Conservation (phyloP, 202 grass and related monocot genomes). For the Saccharum hybrid region DNA sequence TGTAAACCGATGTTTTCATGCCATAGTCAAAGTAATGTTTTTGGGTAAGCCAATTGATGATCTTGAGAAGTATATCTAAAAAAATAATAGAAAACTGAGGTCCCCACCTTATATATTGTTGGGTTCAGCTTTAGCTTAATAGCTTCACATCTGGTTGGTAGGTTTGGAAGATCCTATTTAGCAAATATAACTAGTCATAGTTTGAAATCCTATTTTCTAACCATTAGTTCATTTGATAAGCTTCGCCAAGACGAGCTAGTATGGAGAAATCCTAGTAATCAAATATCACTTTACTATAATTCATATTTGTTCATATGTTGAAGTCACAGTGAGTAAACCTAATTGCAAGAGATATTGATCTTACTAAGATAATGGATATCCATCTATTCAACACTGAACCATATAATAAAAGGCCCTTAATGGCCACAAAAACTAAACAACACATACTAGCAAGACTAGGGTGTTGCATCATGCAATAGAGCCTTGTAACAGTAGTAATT, state of each 20-base stretch:
- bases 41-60: not conserved
- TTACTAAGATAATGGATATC: not conserved
- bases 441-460: not conserved
- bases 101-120: not conserved
- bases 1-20: conserved; percentile 33
- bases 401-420: not conserved
- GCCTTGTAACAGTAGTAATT: not conserved
- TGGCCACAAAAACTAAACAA: not conserved
- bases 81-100: not conserved
- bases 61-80: not conserved
- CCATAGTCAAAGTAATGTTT: not conserved
- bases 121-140: too few species aligned
- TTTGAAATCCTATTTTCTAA: not conserved
- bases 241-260: not conserved
- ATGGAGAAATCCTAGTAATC: not conserved
- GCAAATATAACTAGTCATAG: not conserved
- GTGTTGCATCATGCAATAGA: not conserved
- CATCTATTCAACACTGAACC: not conserved
- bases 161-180: not conserved
- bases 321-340: not conserved
- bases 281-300: not conserved
- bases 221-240: not conserved
- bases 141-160: not conserved
- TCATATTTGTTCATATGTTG: not conserved
- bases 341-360: not conserved